These are phyloP conservation scores for Plasmopara muralis DNA, from an alignment of 352 stramenopile genomes.

Conservation along the genomic window DNA sequence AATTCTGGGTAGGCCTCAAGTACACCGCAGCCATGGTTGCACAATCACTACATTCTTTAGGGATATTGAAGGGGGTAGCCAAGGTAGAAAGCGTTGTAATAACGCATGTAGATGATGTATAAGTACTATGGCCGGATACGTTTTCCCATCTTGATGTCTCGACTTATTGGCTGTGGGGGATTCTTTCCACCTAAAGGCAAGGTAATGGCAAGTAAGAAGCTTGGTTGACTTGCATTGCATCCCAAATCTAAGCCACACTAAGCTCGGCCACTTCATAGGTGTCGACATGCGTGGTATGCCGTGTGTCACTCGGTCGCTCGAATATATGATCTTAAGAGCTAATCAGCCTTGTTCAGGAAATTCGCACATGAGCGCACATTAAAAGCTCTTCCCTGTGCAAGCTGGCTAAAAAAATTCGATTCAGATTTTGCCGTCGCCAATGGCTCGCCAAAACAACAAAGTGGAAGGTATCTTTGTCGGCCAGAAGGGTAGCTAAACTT, in stretches of 20 bases:
- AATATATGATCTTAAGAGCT: slow-evolving; percentile 1
- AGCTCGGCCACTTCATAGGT: background rate
- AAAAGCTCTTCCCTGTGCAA: background rate
- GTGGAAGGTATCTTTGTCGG: background rate
- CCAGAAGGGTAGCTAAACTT: background rate
- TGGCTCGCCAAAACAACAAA: background rate
- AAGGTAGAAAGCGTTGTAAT: background rate
- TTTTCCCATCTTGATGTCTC: background rate
- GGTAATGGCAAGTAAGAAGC: too few relatives aligned
- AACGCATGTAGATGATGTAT: background rate
- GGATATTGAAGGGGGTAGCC: background rate
- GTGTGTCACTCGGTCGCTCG: background rate
- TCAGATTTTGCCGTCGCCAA: background rate
- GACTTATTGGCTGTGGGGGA: too few relatives aligned
- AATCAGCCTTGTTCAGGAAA: slow-evolving; percentile 27
- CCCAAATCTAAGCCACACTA: background rate
- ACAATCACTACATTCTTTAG: background rate
- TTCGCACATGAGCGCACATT: background rate
- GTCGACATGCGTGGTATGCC: background rate
- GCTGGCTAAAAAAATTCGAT: background rate
- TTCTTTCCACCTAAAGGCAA: too few relatives aligned
- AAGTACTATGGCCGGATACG: background rate
- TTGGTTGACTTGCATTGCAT: too few relatives aligned
- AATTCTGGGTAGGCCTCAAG: background rate
- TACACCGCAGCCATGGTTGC: background rate